Base-by-base conservation (phyloP, 345 rosid species). In the Pistacia vera region DNA sequence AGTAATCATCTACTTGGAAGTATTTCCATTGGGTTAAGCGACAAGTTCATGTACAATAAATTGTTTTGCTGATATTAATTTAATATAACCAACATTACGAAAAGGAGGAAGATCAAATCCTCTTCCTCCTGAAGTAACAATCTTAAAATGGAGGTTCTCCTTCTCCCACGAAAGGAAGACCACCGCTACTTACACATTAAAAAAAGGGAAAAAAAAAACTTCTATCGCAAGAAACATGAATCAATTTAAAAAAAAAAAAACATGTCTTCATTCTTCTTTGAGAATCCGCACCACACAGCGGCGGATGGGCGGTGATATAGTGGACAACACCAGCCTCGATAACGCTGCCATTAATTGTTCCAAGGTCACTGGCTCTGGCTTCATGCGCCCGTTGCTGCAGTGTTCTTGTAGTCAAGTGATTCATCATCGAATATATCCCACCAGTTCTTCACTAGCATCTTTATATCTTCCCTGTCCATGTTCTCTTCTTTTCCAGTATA, bases 381-480 rank as follows among this genome's bases (percentile, higher is more conserved):
- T 17, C 78, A 0, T 66, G 57, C 17, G n/a, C 54, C n/a, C 4
- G 6, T 38, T 38, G 41, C 41, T 4, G 41, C 41, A 7, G 4
- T 16, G 28, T 79, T 82, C 75, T 70, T 73, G 79, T 75, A 84
- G 46, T 86, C 83, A 75, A 88, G 33, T 1, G 88, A 79, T 78
- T 82, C 86, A 0, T 88, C 88, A 0, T 81, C 75, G 68, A 83
- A 88, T n/a, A n/a, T 75, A 3, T 86, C 88, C 85, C 89, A 83
- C 91, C 89, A 88, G 48, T 68, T 83, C 71, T 84, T 73, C 75
- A 86, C 82, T 18, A 86, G 70, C 78, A 69, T 77, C 74, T 84
- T 84, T 52, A 88, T 83, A 76, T 88, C 91, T 8, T 88, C 83
- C 56, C 88, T 72, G 0, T 86, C 79, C 91, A 88, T 84, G 76